Percentiles rank a stretch among this genome's conserved stretches.
These are phyloP conservation scores for Phytophthora pistaciae DNA, from an alignment of 352 stramenopile species.

Conservation along the genomic window DNA sequence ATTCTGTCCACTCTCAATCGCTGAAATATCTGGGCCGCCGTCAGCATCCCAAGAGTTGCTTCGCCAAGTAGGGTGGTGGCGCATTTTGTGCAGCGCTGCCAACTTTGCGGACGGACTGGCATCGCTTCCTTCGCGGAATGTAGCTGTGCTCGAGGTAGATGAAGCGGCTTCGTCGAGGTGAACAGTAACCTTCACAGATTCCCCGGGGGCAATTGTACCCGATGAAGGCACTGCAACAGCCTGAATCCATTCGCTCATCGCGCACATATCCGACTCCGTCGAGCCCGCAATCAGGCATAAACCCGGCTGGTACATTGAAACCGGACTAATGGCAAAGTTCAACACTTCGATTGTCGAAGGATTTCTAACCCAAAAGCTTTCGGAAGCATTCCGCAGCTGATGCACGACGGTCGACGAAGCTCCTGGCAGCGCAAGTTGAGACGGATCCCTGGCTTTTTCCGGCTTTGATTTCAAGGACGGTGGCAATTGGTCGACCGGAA, in stretches of 20 bases:
- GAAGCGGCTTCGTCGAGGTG: constrained; percentile 73
- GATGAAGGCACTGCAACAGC: constrained; percentile 74
- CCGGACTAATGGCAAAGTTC: constrained; percentile 77
- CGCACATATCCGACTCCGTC: constrained; percentile 66
- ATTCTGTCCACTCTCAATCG: constrained; percentile 56
- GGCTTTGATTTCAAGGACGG: constrained; percentile 53
- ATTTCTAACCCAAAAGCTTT: constrained; percentile 89
- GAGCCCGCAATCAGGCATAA: constrained; percentile 75
- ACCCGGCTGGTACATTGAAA: constrained; percentile 70
- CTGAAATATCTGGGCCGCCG: constrained; percentile 39
- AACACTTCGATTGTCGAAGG: constrained; percentile 70
- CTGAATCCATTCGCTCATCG: constrained; percentile 84
- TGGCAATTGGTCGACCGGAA: constrained; percentile 56
- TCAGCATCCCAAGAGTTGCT: constrained; percentile 88
- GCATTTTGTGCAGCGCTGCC: constrained; percentile 74
- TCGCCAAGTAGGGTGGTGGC: constrained; percentile 81
- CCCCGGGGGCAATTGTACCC: constrained; percentile 72
- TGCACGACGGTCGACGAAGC: constrained; percentile 47
- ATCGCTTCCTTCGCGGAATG: constrained; percentile 41
- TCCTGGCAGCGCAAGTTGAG: constrained; percentile 33
- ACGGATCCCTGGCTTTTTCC: constrained; percentile 42
- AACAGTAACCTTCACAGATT: constrained; percentile 84
- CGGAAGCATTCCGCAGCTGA: constrained; percentile 69
- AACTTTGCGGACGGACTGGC: constrained; percentile 40
- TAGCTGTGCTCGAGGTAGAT: constrained; percentile 21